Percentiles rank a stretch among this genome's conserved stretches.
phyloP scores from a whole-genome alignment of 257 asterid species.

The Solanum chaucha region DNA sequence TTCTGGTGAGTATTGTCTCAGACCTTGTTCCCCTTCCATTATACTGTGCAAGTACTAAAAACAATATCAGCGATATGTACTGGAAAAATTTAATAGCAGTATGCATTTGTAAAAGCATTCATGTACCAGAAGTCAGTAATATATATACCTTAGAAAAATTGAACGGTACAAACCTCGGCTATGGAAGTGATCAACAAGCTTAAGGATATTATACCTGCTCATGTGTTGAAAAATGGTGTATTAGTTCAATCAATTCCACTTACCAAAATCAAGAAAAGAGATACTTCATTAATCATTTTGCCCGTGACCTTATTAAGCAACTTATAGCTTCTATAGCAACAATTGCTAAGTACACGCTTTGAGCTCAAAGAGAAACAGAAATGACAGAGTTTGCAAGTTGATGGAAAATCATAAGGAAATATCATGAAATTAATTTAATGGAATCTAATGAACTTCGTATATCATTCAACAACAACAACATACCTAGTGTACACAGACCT shows the following conservation, averaged over 20 bases:
- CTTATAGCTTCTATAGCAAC: not conserved
- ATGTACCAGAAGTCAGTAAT: not conserved
- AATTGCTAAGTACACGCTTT: not conserved
- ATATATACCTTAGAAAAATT: conserved; percentile 54
- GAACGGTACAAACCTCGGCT: conserved; percentile 76
- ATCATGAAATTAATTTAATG: not conserved
- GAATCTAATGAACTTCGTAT: not conserved
- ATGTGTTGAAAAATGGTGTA: not conserved
- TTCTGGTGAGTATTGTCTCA: conserved; percentile 73
- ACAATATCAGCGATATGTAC: not conserved
- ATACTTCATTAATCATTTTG: not conserved
- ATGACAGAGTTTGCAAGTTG: not conserved
- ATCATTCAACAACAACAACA: not conserved
- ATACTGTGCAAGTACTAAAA: conserved; percentile 36
- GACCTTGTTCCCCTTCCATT: conserved; percentile 94
- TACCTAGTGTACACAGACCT: not conserved
- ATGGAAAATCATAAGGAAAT: not conserved
- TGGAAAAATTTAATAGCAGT: not conserved
- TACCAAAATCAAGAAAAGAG: not conserved
- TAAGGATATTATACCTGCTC: conserved; percentile 66
- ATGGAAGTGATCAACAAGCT: conserved; percentile 71
- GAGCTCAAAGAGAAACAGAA: not conserved
- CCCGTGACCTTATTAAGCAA: not conserved
- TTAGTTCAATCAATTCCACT: not conserved
- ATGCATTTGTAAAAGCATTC: not conserved